These are phyloP conservation scores for Pestalotiopsis sp. DNA, from an alignment of 2,329 filamentous ascomycete species.

Conservation along the genomic window DNA sequence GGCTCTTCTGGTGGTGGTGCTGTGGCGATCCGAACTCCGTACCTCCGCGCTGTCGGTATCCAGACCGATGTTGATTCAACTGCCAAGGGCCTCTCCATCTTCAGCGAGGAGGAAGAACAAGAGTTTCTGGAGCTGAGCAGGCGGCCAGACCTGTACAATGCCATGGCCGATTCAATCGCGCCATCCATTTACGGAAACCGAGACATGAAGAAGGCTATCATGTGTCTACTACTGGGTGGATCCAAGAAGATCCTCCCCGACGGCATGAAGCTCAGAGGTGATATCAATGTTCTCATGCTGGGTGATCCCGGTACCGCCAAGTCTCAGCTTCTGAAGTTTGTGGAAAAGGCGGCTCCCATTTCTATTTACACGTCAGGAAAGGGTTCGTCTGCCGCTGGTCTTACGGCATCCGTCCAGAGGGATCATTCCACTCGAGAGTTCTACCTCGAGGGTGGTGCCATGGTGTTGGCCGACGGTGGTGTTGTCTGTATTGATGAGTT, in stretches of 20 bases:
- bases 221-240: conserved; percentile 88
- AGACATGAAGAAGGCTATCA: conserved; percentile 96
- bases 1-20: conserved; percentile 69
- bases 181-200: conserved; percentile 95
- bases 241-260: conserved; percentile 98
- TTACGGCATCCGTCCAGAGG: conserved; percentile 94
- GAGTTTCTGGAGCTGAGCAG: conserved; percentile 92
- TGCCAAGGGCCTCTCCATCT: conserved; percentile 78
- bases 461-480: conserved; percentile 95
- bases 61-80: conserved; percentile 88
- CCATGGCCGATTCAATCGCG: conserved; percentile 89
- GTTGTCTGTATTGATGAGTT: conserved; percentile 99
- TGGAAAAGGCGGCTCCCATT: conserved; percentile 93
- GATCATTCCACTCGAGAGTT: conserved; percentile 93
- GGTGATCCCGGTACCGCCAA: conserved; percentile 98
- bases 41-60: conserved; percentile 89
- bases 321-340: conserved; percentile 95
- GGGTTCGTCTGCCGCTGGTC: conserved; percentile 93
- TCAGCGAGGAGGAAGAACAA: conserved; percentile 95
- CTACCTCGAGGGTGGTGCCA: conserved; percentile 95
- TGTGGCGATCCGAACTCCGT: conserved; percentile 93
- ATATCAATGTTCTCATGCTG: conserved; percentile 95
- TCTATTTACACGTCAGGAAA: conserved; percentile 99
- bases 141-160: conserved; percentile 85
- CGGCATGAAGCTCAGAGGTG: conserved; percentile 94